phyloP scores from a whole-genome alignment of 2,329 filamentous ascomycete species.

The Botryotinia narcissicola region DNA sequence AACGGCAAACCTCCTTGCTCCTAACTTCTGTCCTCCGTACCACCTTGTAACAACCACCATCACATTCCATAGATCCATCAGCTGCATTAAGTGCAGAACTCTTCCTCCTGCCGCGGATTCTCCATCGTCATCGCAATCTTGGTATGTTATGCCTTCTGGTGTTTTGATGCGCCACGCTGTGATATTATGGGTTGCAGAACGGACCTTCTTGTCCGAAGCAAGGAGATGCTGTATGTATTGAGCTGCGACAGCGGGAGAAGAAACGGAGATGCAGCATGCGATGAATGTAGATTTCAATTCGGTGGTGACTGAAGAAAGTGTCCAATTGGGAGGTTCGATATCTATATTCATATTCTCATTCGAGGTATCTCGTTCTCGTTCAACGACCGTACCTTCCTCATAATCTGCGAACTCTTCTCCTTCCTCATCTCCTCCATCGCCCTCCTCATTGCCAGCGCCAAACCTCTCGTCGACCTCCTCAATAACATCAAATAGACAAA shows the following conservation, averaged over 20 bases:
- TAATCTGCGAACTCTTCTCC: neutral
- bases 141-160: slow-evolving; percentile 55
- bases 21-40: slow-evolving; percentile 90
- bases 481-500: slow-evolving; percentile 89
- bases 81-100: slow-evolving; percentile 83
- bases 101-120: slow-evolving; percentile 88
- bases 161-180: slow-evolving; percentile 84
- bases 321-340: slow-evolving; percentile 55
- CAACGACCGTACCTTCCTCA: neutral
- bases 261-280: slow-evolving; percentile 69
- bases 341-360: slow-evolving; percentile 24
- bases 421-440: neutral
- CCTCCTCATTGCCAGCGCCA: neutral
- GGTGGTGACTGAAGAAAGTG: slow-evolving; percentile 66
- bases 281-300: slow-evolving; percentile 90
- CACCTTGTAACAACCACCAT: slow-evolving; percentile 92
- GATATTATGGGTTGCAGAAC: slow-evolving; percentile 92
- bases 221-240: slow-evolving; percentile 72
- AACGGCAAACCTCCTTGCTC: slow-evolving; percentile 83
- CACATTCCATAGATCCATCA: slow-evolving; percentile 91
- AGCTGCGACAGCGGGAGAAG: slow-evolving; percentile 68
- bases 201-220: slow-evolving; percentile 76
- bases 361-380: slow-evolving; percentile 10
- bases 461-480: slow-evolving; percentile 59
- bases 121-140: slow-evolving; percentile 95